Percentiles rank a stretch among this genome's conserved stretches.
phyloP scores from a whole-genome alignment of 306 rosid species.

The Dryas drummondii region DNA sequence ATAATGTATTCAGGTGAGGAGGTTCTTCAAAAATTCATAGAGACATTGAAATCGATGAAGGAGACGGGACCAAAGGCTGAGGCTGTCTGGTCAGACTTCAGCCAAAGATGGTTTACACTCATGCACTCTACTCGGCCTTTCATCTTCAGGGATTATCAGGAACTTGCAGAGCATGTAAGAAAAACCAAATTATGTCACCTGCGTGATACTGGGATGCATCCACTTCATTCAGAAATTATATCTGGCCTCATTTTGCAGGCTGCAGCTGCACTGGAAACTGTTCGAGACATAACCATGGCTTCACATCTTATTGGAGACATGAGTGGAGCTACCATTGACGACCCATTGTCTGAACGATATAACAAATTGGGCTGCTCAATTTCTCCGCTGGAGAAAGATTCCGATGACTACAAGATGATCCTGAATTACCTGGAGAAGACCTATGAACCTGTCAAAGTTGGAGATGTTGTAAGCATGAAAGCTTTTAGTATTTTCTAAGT shows the following conservation, averaged over 20 bases:
- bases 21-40: conserved; percentile 58
- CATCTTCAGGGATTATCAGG: conserved; percentile 65
- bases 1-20: conserved; percentile 55
- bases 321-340: conserved; percentile 75
- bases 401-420: conserved; percentile 72
- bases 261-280: conserved; percentile 69
- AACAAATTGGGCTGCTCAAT: conserved; percentile 61
- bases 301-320: conserved; percentile 75
- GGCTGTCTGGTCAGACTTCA: conserved; percentile 78
- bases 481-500: neutral
- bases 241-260: conserved; percentile 40
- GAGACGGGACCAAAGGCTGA: conserved; percentile 64
- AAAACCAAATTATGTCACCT: neutral
- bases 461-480: conserved; percentile 54
- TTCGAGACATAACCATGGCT: conserved; percentile 68
- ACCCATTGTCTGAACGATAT: conserved; percentile 62
- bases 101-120: conserved; percentile 89
- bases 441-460: conserved; percentile 71
- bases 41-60: conserved; percentile 50
- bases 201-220: neutral
- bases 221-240: neutral
- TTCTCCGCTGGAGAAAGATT: conserved; percentile 53
- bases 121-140: conserved; percentile 85
- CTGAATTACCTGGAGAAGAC: conserved; percentile 71
- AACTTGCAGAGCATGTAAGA: conserved; percentile 80